A percentile compares a stretch with the other conserved stretches of the same genome.
These are phyloP conservation scores for Alternaria triticimaculans DNA, from an alignment of 2,329 filamentous ascomycete species.

Conservation along the genomic window DNA sequence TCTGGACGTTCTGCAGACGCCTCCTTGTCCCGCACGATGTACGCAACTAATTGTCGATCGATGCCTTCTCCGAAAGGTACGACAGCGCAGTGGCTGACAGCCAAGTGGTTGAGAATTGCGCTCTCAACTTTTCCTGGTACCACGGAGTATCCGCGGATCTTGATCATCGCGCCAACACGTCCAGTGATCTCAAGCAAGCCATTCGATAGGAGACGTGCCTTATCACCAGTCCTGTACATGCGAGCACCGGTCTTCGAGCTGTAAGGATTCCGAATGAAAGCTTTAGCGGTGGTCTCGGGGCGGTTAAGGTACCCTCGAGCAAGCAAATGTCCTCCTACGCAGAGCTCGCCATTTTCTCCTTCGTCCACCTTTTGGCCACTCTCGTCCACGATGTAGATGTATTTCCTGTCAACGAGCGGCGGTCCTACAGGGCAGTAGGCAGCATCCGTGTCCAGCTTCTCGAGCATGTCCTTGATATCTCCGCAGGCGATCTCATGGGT, in stretches of 20 bases:
- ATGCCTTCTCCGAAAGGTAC: slow-evolving; percentile 77
- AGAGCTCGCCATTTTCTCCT: slow-evolving; percentile 74
- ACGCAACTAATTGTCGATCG: slow-evolving; percentile 77
- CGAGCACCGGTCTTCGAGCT: slow-evolving; percentile 64
- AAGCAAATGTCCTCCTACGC: slow-evolving; percentile 74
- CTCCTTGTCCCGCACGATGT: slow-evolving; percentile 73
- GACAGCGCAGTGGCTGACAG: slow-evolving; percentile 74
- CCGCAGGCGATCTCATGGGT: slow-evolving; percentile 82
- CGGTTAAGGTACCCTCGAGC: slow-evolving; percentile 80
- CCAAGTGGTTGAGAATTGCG: slow-evolving; percentile 71
- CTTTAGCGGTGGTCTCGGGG: slow-evolving; percentile 77
- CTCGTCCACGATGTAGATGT: slow-evolving; percentile 76
- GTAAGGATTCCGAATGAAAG: slow-evolving; percentile 73
- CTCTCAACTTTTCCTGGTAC: slow-evolving; percentile 79
- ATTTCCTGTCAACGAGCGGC: slow-evolving; percentile 67
- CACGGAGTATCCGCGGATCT: slow-evolving; percentile 78
- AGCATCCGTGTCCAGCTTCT: slow-evolving; percentile 61
- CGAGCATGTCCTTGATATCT: slow-evolving; percentile 72
- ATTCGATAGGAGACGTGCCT: slow-evolving; percentile 69
- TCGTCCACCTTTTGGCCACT: slow-evolving; percentile 66
- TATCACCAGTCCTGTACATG: slow-evolving; percentile 78
- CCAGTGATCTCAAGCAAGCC: slow-evolving; percentile 78
- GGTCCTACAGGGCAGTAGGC: slow-evolving; percentile 77
- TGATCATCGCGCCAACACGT: slow-evolving; percentile 80
- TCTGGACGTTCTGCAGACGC: slow-evolving; percentile 63